Evolutionary conservation across 2,329 filamentous ascomycete species (phyloP).

Genomic region (Aspergillus sp.): DNA sequence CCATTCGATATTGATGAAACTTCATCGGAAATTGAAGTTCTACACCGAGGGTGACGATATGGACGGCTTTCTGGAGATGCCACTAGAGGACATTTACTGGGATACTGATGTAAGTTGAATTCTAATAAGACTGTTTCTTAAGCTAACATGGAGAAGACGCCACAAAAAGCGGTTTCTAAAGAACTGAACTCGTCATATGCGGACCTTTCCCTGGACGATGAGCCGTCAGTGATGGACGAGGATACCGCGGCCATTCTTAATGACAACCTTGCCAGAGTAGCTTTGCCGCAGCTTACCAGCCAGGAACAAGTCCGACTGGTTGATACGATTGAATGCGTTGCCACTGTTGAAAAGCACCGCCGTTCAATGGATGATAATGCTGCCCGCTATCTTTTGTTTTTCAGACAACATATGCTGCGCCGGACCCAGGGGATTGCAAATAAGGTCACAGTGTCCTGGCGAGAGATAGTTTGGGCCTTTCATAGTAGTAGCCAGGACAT

Average conservation of each 20-base stretch:
- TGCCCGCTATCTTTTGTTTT: constrained; percentile 82
- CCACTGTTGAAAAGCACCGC: constrained; percentile 80
- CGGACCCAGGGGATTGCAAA: constrained; percentile 61
- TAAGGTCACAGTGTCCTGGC: constrained; percentile 62
- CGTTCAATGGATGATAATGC: constrained; percentile 90
- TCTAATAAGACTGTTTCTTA: not conserved
- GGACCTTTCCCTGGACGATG: constrained; percentile 52
- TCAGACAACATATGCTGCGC: constrained; percentile 74
- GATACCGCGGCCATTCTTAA: constrained; percentile 68
- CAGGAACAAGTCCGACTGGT: constrained; percentile 84
- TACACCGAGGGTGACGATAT: constrained; percentile 77
- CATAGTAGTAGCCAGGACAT: constrained; percentile 73
- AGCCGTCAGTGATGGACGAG: constrained; percentile 68
- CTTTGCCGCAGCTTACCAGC: constrained; percentile 76
- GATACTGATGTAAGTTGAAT: constrained; percentile 43
- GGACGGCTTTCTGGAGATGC: constrained; percentile 71
- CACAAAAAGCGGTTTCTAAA: constrained; percentile 46
- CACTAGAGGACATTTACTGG: constrained; percentile 49
- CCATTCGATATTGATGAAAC: constrained; percentile 67
- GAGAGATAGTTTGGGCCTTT: constrained; percentile 49
- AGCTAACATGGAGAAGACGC: constrained; percentile 30
- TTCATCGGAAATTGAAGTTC: constrained; percentile 78
- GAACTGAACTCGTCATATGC: constrained; percentile 53
- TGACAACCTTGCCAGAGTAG: constrained; percentile 71
- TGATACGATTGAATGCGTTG: constrained; percentile 80